Base-by-base conservation (phyloP, 2,329 filamentous ascomycete species). In the Sclerotiophoma versabilis region DNA sequence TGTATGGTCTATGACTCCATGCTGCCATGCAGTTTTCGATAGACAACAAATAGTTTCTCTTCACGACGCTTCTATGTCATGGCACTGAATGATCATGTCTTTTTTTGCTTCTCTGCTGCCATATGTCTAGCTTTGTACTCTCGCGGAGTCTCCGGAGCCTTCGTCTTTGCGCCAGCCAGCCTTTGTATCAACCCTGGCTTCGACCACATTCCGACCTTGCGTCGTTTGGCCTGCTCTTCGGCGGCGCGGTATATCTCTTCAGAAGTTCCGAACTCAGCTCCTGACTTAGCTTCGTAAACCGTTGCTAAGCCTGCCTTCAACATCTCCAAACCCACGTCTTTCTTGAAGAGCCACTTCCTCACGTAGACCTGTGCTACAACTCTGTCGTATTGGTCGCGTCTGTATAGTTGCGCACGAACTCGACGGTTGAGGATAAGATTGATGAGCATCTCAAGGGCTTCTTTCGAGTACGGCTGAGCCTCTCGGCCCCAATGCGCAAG, bases 281-380 rank as follows among this genome's bases (percentile, higher is more conserved):
- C 95, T 5, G 82, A 84, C 76, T 96, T 98, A 23, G 92, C 93
- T 77, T 98, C 95, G 73, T 98, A 99, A 3, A 95, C 89, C 2
- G 92, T 96, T 33, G 93, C 95, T 59, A 96, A 77, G 0, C 95
- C 95, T 19, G 79, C 82, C 77, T 87, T 90, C 58, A 99, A 77
- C 93, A 99, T 96, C 74, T 96, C 90, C 57, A 93, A 78, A 3
- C 93, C 92, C 5, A 99, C 90, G 73, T 99, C 93, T 53, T 84
- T 84, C 63, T 86, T 87, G 55, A 91, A 81, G 9, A 91, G 75
- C 65, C 87, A 75, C 50, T 81, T 83, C 41, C 91, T 84, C 26
- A 93, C 85, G 66, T 86, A 91, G 0, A 93, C 93, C 0, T 91
- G 95, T 14, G 89, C 92, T 1, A 99, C 92, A 5, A 96, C 87